A percentile compares a stretch with the other conserved stretches of the same genome.
Conservation (phyloP, 495 filamentous ascomycete species). For the Elasticomyces elasticus region DNA sequence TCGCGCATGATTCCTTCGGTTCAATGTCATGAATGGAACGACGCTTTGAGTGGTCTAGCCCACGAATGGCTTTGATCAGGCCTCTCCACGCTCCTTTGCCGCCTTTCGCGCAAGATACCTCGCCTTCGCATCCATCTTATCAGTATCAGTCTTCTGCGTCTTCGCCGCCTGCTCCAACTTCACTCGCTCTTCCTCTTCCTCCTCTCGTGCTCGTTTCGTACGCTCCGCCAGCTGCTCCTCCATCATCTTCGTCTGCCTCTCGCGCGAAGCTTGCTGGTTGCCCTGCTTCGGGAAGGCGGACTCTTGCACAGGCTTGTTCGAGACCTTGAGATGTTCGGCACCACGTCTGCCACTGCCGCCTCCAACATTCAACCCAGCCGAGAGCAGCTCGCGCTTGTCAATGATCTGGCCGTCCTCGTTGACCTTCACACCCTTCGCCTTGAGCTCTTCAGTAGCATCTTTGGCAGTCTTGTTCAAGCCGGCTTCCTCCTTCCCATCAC, state of each 20-base stretch:
- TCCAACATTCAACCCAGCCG: conserved; percentile 75
- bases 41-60: too few relatives aligned
- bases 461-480: conserved; percentile 52
- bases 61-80: not conserved
- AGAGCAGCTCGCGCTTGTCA: conserved; percentile 83
- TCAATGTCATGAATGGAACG: too few relatives aligned
- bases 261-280: conserved; percentile 55
- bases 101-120: conserved; percentile 76
- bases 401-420: conserved; percentile 94
- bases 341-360: conserved; percentile 39
- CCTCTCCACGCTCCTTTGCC: conserved; percentile 48
- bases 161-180: conserved; percentile 65
- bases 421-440: conserved; percentile 56
- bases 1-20: too few relatives aligned
- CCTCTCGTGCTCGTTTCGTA: conserved; percentile 60
- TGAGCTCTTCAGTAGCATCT: conserved; percentile 64
- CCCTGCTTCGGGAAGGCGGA: conserved; percentile 26
- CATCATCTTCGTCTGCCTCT: conserved; percentile 79
- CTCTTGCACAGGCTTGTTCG: conserved; percentile 27
- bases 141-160: conserved; percentile 60
- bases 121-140: conserved; percentile 80
- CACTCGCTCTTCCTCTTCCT: conserved; percentile 60
- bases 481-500: conserved; percentile 18
- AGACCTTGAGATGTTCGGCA: conserved; percentile 21
- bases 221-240: conserved; percentile 69